phyloP scores from a whole-genome alignment of 495 filamentous ascomycete species.

The Aspergillus bertholletiae region DNA sequence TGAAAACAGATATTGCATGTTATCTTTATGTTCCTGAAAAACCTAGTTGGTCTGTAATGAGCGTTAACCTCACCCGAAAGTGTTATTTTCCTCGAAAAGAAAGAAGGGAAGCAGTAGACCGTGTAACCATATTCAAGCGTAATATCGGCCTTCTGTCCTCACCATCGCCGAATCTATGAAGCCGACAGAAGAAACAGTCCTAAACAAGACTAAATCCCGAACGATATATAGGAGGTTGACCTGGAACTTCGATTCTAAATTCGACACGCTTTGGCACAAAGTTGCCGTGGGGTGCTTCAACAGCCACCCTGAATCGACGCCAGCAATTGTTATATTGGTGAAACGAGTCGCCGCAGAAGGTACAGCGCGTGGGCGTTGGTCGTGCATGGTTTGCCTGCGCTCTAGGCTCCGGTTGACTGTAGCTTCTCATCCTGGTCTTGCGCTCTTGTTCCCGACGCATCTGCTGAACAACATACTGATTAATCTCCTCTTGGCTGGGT shows the following conservation, averaged over 20 bases:
- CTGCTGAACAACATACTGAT: constrained; percentile 28
- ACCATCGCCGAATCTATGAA: not conserved
- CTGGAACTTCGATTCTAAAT: constrained; percentile 16
- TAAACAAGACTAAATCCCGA: constrained; percentile 20
- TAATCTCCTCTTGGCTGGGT: constrained; percentile 32
- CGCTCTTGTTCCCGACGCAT: constrained; percentile 26
- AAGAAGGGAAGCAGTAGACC: not conserved
- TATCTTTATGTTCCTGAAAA: not conserved
- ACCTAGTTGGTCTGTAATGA: not conserved
- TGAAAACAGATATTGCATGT: not conserved
- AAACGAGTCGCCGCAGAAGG: constrained; percentile 20
- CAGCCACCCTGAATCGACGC: constrained; percentile 23
- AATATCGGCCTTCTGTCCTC: not conserved
- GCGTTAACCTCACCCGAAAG: not conserved
- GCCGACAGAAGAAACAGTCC: not conserved
- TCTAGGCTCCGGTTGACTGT: constrained; percentile 21
- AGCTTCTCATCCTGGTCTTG: constrained; percentile 16
- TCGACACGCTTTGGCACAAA: constrained; percentile 22
- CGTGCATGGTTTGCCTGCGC: constrained; percentile 1
- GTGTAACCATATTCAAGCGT: not conserved
- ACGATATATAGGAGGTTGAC: constrained; percentile 23
- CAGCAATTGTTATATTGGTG: constrained; percentile 22
- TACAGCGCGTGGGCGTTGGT: constrained; percentile 10
- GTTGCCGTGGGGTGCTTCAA: constrained; percentile 22
- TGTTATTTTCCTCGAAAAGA: not conserved